Percentiles rank a stretch among this genome's conserved stretches.
These are phyloP conservation scores for Ophiostoma tasmaniense DNA, from an alignment of 2,329 filamentous ascomycete species.

Conservation along the genomic window DNA sequence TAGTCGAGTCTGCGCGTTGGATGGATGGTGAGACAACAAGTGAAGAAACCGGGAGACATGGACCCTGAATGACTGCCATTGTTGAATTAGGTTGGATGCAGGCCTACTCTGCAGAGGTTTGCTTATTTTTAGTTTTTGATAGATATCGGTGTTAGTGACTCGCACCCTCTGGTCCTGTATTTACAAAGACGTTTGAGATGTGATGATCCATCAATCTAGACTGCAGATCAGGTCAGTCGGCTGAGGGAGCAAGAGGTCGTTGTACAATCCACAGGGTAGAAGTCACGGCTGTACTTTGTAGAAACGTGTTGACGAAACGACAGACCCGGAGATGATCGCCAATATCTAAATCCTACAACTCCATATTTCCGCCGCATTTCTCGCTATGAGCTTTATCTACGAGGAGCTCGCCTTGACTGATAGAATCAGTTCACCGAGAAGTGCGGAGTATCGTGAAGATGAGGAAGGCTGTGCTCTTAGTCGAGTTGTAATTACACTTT, in stretches of 20 bases:
- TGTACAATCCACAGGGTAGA: background rate
- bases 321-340: background rate
- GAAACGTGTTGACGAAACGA: background rate
- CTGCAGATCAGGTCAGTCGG: background rate
- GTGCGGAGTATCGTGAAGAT: conserved; percentile 1
- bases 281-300: background rate
- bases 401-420: background rate
- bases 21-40: background rate
- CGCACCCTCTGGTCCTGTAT: background rate
- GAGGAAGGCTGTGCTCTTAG: background rate
- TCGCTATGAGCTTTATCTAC: background rate
- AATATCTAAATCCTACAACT: background rate
- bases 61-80: background rate
- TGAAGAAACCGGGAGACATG: background rate
- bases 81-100: background rate
- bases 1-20: background rate
- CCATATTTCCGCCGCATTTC: background rate
- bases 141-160: background rate
- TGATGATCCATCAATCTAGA: background rate
- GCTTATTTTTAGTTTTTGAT: background rate
- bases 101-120: background rate
- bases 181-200: background rate
- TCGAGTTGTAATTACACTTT: background rate
- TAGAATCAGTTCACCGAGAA: background rate
- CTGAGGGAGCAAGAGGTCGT: background rate